phyloP scores from a whole-genome alignment of 2,329 filamentous ascomycete genomes.

The Bretziella fagacearum region DNA sequence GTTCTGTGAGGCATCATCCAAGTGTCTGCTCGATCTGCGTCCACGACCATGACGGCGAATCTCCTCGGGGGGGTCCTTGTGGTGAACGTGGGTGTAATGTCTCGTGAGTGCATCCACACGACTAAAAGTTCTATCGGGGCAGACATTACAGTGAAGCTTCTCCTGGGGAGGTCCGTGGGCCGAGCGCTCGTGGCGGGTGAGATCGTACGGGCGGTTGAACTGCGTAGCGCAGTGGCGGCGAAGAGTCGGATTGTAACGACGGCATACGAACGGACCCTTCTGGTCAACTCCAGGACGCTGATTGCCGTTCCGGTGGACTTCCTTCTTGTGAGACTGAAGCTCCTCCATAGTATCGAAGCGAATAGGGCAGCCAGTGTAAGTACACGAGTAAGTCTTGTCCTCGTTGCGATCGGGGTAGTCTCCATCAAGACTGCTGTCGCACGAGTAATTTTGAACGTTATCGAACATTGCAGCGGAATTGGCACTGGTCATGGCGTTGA shows the following conservation, averaged over 20 bases:
- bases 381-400: constrained; percentile 68
- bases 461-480: not conserved
- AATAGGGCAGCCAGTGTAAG: constrained; percentile 74
- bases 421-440: not conserved
- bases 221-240: constrained; percentile 44
- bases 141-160: constrained; percentile 93
- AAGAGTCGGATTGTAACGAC: constrained; percentile 48
- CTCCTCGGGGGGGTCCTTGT: constrained; percentile 65
- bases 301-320: constrained; percentile 68
- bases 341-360: constrained; percentile 78
- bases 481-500: not conserved
- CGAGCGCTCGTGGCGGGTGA: constrained; percentile 91
- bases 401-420: not conserved
- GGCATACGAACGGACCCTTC: constrained; percentile 84
- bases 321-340: constrained; percentile 88
- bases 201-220: constrained; percentile 89
- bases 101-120: constrained; percentile 85
- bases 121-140: constrained; percentile 95
- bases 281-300: constrained; percentile 39
- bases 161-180: constrained; percentile 90
- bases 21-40: too few species aligned
- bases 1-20: too few species aligned
- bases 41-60: too few species aligned
- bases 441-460: not conserved
- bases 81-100: constrained; percentile 88